These are phyloP conservation scores for Talaromyces sp. DNA, from an alignment of 2,329 filamentous ascomycete species.

Conservation along the genomic window DNA sequence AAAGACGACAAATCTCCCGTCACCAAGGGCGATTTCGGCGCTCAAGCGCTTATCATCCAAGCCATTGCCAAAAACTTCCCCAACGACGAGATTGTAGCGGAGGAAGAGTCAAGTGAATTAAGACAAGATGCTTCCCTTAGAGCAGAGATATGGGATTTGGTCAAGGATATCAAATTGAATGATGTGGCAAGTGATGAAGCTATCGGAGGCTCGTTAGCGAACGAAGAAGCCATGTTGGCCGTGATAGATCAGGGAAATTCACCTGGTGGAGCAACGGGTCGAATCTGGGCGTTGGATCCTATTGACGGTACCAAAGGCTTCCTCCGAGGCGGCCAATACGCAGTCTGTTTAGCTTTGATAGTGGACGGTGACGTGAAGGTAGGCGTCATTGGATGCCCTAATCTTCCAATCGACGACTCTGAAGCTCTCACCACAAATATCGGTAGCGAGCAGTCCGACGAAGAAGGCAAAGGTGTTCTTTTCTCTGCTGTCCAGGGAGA, in stretches of 20 bases:
- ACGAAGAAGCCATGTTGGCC: constrained; percentile 59
- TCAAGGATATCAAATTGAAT: constrained; percentile 66
- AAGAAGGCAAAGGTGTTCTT: constrained; percentile 75
- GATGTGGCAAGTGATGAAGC: constrained; percentile 62
- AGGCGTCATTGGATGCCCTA: constrained; percentile 91
- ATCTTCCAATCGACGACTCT: constrained; percentile 82
- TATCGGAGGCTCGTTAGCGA: constrained; percentile 66
- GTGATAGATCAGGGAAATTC: constrained; percentile 55
- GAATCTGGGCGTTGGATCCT: constrained; percentile 95
- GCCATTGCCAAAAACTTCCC: constrained; percentile 90
- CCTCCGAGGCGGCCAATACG: constrained; percentile 92
- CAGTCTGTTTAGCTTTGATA: constrained; percentile 87
- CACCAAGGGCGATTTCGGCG: constrained; percentile 96
- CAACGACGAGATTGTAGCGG: constrained; percentile 83
- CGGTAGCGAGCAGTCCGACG: constrained; percentile 69
- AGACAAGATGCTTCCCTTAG: constrained; percentile 67
- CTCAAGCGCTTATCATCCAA: constrained; percentile 91
- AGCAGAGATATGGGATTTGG: constrained; percentile 78
- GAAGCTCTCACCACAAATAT: constrained; percentile 67
- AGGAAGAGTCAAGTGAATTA: constrained; percentile 84
- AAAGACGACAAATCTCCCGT: constrained; percentile 97
- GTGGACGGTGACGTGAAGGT: constrained; percentile 92
- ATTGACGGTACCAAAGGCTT: constrained; percentile 99
- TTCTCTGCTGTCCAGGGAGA: constrained; percentile 78
- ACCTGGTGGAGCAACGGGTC: constrained; percentile 38